A percentile compares a stretch with the other conserved stretches of the same genome.
Conservation (phyloP, 495 filamentous ascomycete species). For the Penicillium robsamsonii region DNA sequence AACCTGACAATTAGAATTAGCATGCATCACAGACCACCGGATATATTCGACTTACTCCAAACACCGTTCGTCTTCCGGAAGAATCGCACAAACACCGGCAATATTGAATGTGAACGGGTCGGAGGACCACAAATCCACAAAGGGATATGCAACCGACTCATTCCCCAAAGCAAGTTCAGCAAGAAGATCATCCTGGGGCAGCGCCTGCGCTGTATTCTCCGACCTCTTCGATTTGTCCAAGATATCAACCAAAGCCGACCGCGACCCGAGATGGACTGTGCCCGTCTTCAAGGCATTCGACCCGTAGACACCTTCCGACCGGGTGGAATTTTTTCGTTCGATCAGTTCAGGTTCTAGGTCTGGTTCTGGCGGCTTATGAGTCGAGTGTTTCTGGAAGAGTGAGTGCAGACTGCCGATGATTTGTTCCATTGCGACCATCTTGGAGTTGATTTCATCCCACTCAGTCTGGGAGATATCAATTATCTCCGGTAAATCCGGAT, state of each 20-base stretch:
- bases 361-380: conserved; percentile 23
- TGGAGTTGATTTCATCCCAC: conserved; percentile 48
- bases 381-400: conserved; percentile 35
- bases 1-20: conserved; percentile 44
- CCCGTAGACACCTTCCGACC: conserved; percentile 49
- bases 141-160: conserved; percentile 74
- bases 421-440: conserved; percentile 48
- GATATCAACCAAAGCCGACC: conserved; percentile 54
- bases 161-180: conserved; percentile 80
- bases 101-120: conserved; percentile 69
- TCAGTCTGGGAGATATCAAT: conserved; percentile 41
- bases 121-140: conserved; percentile 63
- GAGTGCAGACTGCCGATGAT: conserved; percentile 39
- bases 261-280: conserved; percentile 55
- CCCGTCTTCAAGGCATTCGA: conserved; percentile 44
- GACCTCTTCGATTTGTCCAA: conserved; percentile 40
- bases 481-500: conserved; percentile 29
- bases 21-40: not conserved
- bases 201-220: conserved; percentile 44
- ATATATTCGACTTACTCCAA: conserved; percentile 42
- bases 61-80: conserved; percentile 64
- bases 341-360: conserved; percentile 14
- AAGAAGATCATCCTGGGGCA: conserved; percentile 76
- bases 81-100: conserved; percentile 63
- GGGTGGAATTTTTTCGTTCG: conserved; percentile 21